Base-by-base conservation (phyloP, 805 yeast genomes). In the Metschnikowia lochheadii region DNA sequence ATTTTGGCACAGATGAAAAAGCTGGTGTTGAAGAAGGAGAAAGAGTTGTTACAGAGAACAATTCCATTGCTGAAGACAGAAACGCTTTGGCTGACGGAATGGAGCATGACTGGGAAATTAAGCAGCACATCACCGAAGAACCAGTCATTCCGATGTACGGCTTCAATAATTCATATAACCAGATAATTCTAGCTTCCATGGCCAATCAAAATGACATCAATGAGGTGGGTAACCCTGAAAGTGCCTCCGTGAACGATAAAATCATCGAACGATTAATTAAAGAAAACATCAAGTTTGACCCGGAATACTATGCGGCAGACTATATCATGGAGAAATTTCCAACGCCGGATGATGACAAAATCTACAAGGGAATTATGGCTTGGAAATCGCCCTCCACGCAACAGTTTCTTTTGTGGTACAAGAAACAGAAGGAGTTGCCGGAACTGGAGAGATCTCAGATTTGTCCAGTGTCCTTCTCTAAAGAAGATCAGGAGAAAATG, bases 141-240 rank as follows among this genome's bases (percentile, higher is more conserved):
- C 76, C 76, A 0, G 64, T 59, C 5, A 62, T 58, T 1, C 42
- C 61, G 2, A 35, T 67, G 1, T 94, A 94, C 63, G 99, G 99
- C 1, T 94, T 95, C 66, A 82, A 90, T 58, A 75, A 81, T 53
- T 76, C 76, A 29, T 88, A 89, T 63, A 73, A 75, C 23, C 81
- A 76, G 2, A 73, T 82, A 26, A 66, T 94, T 6, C 82, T 80
- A 0, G 78, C 85, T 0, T 86, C 96, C 0, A 54, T 85, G 1
- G 69, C 85, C 2, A 85, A 83, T 54, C 97, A 97, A 2, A 94
- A 94, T 62, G 98, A 92, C 64, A 87, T 94, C 50, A 92, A 90
- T 65, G 97, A 92, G 56, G 64, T 92, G 15, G 81, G 82, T 1
- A 85, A 85, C 54, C 96, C 97, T 0, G 98, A 92, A 60, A 72